Conservation (phyloP, 371 early-diverging fungal genomes). For the Conidiobolus incongruus region DNA sequence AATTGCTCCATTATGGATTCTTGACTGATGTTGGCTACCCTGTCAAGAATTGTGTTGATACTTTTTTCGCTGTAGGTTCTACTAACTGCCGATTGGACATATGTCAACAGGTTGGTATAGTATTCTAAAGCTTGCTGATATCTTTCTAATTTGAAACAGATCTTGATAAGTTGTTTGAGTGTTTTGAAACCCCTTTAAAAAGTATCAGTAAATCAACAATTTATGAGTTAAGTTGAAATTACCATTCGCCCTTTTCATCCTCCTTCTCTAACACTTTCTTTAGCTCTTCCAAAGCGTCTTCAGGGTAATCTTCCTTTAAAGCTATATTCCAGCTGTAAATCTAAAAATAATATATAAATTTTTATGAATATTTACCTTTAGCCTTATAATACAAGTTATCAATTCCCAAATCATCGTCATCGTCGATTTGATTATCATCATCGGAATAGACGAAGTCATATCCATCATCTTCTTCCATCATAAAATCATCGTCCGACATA, state of each 20-base stretch:
- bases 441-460: constrained; percentile 87
- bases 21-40: constrained; percentile 45
- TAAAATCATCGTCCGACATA: constrained; percentile 25
- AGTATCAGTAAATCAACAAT: background rate
- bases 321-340: no score
- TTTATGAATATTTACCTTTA: constrained; percentile 30
- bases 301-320: constrained; percentile 59
- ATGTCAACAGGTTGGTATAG: constrained; percentile 57
- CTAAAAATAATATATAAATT: no score
- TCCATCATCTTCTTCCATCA: constrained; percentile 28
- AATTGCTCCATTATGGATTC: constrained; percentile 62
- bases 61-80: constrained; percentile 88
- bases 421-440: constrained; percentile 63
- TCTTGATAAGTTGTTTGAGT: constrained; percentile 80
- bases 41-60: constrained; percentile 85
- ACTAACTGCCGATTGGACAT: constrained; percentile 58
- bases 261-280: constrained; percentile 62
- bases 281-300: constrained; percentile 56
- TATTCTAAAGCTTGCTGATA: constrained; percentile 35
- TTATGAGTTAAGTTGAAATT: background rate
- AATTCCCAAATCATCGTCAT: constrained; percentile 51
- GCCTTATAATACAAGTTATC: constrained; percentile 93
- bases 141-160: constrained; percentile 34
- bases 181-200: constrained; percentile 81
- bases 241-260: constrained; percentile 61